Evolutionary conservation across 2,329 filamentous ascomycete species (phyloP).

Genomic region (Colletotrichum plurivorum): DNA sequence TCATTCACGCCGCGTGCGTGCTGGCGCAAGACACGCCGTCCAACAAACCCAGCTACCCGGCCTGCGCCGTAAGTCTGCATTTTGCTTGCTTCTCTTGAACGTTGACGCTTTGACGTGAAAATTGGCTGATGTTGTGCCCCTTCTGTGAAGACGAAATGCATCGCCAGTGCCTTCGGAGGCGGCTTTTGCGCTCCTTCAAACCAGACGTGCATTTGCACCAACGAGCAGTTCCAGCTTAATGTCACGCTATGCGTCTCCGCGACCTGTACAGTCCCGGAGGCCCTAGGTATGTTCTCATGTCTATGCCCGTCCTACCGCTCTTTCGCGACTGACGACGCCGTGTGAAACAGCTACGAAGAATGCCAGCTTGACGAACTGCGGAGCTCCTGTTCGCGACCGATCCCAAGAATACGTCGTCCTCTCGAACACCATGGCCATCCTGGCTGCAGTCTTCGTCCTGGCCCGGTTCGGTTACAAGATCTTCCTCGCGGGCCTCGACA

Average conservation of each 20-base stretch:
- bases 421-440: constrained; percentile 48
- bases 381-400: constrained; percentile 46
- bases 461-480: constrained; percentile 54
- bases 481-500: constrained; percentile 47
- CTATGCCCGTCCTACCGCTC: neutral
- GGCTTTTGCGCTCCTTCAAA: constrained; percentile 43
- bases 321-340: neutral
- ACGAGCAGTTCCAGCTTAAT: constrained; percentile 38
- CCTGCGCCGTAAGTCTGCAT: constrained; percentile 39
- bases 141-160: constrained; percentile 30
- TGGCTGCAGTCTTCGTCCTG: constrained; percentile 53
- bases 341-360: constrained; percentile 42
- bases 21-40: constrained; percentile 17
- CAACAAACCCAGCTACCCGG: constrained; percentile 32
- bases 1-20: constrained; percentile 6
- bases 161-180: constrained; percentile 28
- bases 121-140: neutral
- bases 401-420: constrained; percentile 50
- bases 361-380: constrained; percentile 46
- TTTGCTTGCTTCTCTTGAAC: too few species aligned
- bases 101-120: neutral
- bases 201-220: constrained; percentile 44
- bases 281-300: constrained; percentile 31
- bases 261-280: constrained; percentile 43
- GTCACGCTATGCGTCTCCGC: constrained; percentile 42